Conservation (phyloP, 495 filamentous ascomycete species). For the Neurospora sp. region DNA sequence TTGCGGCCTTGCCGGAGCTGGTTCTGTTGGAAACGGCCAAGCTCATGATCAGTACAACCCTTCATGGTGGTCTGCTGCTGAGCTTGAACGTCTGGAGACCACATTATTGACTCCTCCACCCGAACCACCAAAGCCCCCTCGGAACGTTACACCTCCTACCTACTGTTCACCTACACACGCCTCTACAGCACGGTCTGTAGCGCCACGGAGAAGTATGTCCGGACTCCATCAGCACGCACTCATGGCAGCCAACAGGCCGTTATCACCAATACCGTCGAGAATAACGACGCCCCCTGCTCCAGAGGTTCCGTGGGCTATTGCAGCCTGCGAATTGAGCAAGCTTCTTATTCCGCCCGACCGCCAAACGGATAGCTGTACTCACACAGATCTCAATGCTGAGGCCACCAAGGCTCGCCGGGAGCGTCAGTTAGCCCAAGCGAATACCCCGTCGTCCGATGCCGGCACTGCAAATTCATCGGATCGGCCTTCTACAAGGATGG, state of each 20-base stretch:
- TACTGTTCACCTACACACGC: slow-evolving; percentile 70
- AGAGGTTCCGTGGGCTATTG: slow-evolving; percentile 74
- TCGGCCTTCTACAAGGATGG: slow-evolving; percentile 49
- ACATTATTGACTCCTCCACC: slow-evolving; percentile 46
- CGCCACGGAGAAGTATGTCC: slow-evolving; percentile 40
- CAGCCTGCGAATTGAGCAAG: slow-evolving; percentile 70
- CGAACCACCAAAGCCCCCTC: slow-evolving; percentile 38
- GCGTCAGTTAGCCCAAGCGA: slow-evolving; percentile 40
- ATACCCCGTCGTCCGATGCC: slow-evolving; percentile 20
- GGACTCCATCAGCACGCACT: slow-evolving; percentile 6
- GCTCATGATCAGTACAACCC: slow-evolving; percentile 43
- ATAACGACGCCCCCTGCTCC: slow-evolving; percentile 55
- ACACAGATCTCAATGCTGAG: slow-evolving; percentile 63
- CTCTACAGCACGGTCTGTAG: slow-evolving; percentile 63
- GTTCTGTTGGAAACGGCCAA: not conserved
- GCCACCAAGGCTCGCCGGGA: slow-evolving; percentile 51
- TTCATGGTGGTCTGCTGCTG: slow-evolving; percentile 64
- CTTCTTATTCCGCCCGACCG: slow-evolving; percentile 66
- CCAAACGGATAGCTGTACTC: slow-evolving; percentile 61
- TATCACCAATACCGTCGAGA: slow-evolving; percentile 22
- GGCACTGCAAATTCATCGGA: slow-evolving; percentile 21
- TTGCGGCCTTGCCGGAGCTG: slow-evolving; percentile 54
- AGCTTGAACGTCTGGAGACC: slow-evolving; percentile 51
- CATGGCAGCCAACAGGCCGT: not conserved
- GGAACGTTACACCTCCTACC: slow-evolving; percentile 46